phyloP scores from a whole-genome alignment of 129 eudicot species.

The Artemisia argyi region DNA sequence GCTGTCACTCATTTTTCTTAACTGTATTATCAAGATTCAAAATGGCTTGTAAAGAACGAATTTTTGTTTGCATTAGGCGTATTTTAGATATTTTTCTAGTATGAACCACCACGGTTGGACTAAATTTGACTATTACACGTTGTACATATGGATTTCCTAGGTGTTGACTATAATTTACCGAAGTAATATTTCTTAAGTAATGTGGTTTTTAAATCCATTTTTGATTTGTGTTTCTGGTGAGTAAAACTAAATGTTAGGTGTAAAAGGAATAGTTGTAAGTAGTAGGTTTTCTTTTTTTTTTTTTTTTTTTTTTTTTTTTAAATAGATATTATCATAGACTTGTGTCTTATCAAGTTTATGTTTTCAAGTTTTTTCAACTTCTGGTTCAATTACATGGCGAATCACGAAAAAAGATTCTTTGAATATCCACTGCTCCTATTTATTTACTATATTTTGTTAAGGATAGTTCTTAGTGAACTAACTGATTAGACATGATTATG shows the following conservation, averaged over 20 bases:
- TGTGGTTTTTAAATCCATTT: not conserved
- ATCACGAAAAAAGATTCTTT: not conserved
- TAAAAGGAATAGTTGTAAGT: not conserved
- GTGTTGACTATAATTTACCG: slow-evolving; percentile 4
- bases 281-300: too few relatives aligned
- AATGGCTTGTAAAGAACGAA: slow-evolving; percentile 16
- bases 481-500: slow-evolving; percentile 5
- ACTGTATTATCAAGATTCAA: slow-evolving; percentile 17
- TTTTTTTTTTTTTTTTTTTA: too few relatives aligned
- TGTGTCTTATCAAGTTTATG: not conserved
- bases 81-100: not conserved
- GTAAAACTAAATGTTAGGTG: not conserved
- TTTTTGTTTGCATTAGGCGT: not conserved
- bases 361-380: slow-evolving; percentile 13
- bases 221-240: slow-evolving; percentile 8
- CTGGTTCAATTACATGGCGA: slow-evolving; percentile 3
- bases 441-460: not conserved
- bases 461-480: not conserved
- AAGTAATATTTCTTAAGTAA: not conserved
- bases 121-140: slow-evolving; percentile 21
- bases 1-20: not conserved
- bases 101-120: slow-evolving; percentile 1
- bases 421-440: not conserved
- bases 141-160: not conserved
- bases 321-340: not conserved